Evolutionary conservation across 192 early-diverging fungal species (phyloP).

Genomic region (Coemansia brasiliensis): DNA sequence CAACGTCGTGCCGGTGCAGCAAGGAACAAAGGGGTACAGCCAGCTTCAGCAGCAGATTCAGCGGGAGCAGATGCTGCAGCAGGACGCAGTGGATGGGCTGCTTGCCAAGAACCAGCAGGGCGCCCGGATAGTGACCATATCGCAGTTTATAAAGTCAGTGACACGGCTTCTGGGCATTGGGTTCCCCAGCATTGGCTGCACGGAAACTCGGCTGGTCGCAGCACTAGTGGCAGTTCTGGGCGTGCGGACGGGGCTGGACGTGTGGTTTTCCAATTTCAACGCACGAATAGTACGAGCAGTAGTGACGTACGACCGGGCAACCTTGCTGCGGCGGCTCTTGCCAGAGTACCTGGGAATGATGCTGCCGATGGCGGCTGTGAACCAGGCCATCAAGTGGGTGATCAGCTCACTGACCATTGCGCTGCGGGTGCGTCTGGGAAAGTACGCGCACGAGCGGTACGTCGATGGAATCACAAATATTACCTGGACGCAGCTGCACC

Average conservation of each 20-base stretch:
- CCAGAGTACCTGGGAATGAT: constrained; percentile 54
- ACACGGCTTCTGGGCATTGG: constrained; percentile 42
- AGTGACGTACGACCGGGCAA: constrained; percentile 40
- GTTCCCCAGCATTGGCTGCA: constrained; percentile 37
- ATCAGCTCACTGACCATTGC: constrained; percentile 53
- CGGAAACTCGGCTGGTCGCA: constrained; percentile 37
- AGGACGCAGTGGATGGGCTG: constrained; percentile 33
- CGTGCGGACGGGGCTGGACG: constrained; percentile 44
- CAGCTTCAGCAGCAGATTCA: constrained; percentile 49
- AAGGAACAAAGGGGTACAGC: constrained; percentile 34
- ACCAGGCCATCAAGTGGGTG: constrained; percentile 56
- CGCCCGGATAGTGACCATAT: constrained; percentile 48
- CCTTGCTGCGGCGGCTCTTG: constrained; percentile 43
- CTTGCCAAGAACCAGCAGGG: constrained; percentile 18
- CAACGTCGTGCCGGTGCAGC: constrained; percentile 40
- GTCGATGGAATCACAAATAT: constrained; percentile 56
- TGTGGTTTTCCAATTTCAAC: constrained; percentile 56
- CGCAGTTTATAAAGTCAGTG: constrained; percentile 48
- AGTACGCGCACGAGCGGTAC: constrained; percentile 46
- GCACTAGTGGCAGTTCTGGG: constrained; percentile 46
- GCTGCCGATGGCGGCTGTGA: constrained; percentile 49
- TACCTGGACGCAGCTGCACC: constrained; percentile 51
- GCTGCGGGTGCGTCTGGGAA: constrained; percentile 44
- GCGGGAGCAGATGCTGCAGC: constrained; percentile 41
- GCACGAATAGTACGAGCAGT: constrained; percentile 47